Evolutionary conservation across 192 early-diverging fungal species (phyloP).

Genomic region (Podila epigama): DNA sequence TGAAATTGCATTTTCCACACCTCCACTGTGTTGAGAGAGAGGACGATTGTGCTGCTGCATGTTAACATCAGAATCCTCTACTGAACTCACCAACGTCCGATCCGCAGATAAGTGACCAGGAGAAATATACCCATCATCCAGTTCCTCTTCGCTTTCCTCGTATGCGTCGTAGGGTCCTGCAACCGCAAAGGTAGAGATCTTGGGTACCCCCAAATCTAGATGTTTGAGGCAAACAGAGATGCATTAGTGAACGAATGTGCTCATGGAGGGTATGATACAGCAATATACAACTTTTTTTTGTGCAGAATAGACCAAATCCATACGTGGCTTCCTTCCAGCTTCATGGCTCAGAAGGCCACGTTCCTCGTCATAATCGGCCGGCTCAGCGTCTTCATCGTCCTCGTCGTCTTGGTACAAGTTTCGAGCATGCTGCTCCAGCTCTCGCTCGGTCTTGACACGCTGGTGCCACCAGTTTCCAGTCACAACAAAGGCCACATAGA

Average conservation of each 20-base stretch:
- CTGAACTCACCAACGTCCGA: conserved; percentile 21
- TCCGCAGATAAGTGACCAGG: conserved; percentile 25
- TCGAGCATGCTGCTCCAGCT: conserved; percentile 54
- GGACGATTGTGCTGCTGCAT: conserved; percentile 11
- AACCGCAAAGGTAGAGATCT: conserved; percentile 12
- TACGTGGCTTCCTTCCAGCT: neutral
- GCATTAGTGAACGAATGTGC: too few relatives aligned
- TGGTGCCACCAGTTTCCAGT: conserved; percentile 61
- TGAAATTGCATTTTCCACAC: conserved; percentile 37
- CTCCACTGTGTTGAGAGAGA: conserved; percentile 40
- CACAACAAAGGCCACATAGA: conserved; percentile 70
- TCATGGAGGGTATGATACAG: too few relatives aligned
- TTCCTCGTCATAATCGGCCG: conserved; percentile 10
- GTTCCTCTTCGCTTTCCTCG: conserved; percentile 42
- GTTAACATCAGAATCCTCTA: conserved; percentile 26
- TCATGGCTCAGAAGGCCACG: conserved; percentile 2
- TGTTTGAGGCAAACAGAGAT: too few relatives aligned
- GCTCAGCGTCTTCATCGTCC: conserved; percentile 1
- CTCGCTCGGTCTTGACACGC: conserved; percentile 41
- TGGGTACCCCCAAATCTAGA: conserved; percentile 1
- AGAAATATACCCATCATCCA: conserved; percentile 48
- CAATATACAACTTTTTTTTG: neutral
- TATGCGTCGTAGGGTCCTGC: conserved; percentile 38
- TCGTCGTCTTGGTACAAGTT: conserved; percentile 50
- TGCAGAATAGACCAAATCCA: too few relatives aligned